phyloP scores from a whole-genome alignment of 148 eudicot species.

The Linanthus parryae region DNA sequence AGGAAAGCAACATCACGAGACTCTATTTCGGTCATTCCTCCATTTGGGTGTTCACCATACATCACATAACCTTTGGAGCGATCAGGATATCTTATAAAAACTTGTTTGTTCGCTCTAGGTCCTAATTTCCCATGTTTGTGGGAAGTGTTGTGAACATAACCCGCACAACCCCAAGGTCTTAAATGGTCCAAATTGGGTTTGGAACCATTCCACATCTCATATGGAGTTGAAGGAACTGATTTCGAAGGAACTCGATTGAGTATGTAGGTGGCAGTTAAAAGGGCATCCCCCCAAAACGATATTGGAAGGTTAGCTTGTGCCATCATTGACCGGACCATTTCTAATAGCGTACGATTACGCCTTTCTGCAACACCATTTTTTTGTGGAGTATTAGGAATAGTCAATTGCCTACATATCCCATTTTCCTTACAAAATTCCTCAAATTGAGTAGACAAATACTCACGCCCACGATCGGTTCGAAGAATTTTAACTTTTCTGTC shows the following conservation, averaged over 20 bases:
- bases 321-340: too few species aligned
- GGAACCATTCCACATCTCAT: too few species aligned
- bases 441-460: background rate
- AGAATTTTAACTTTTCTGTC: background rate
- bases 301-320: too few species aligned
- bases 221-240: too few species aligned
- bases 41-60: constrained; percentile 1
- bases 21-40: background rate
- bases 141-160: background rate
- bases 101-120: background rate
- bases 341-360: too few species aligned
- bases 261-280: too few species aligned
- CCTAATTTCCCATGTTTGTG: background rate
- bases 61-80: background rate
- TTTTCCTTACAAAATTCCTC: background rate
- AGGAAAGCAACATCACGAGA: background rate
- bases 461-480: background rate
- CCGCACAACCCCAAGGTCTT: background rate
- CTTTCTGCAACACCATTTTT: constrained; percentile 3
- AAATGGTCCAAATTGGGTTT: background rate
- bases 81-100: background rate
- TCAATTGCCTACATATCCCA: background rate
- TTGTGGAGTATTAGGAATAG: background rate
- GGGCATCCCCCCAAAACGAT: too few species aligned
- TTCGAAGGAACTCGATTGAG: too few species aligned